Conservation (phyloP, 1,139 yeast species). For the Yamadazyma diddensiae region DNA sequence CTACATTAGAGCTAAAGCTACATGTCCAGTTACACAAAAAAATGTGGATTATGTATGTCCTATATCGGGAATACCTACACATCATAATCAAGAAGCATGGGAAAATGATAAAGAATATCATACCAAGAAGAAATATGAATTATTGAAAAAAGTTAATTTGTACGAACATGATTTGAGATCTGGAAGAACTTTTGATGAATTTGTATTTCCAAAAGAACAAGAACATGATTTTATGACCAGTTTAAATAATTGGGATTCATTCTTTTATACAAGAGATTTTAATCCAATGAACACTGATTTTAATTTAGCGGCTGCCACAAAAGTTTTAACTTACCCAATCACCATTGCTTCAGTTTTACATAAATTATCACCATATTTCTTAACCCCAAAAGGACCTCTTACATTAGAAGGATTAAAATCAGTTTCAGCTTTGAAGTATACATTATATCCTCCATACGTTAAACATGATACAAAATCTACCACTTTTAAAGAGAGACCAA, state of each 20-base stretch:
- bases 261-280: slow-evolving; percentile 87
- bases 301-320: slow-evolving; percentile 92
- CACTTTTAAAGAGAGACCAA: slow-evolving; percentile 79
- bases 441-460: slow-evolving; percentile 73
- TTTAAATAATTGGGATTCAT: slow-evolving; percentile 87
- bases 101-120: slow-evolving; percentile 75
- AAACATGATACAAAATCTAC: slow-evolving; percentile 39
- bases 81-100: slow-evolving; percentile 90
- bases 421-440: slow-evolving; percentile 84
- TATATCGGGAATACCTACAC: slow-evolving; percentile 92
- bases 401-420: slow-evolving; percentile 92
- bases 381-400: slow-evolving; percentile 82
- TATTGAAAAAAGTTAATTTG: slow-evolving; percentile 80
- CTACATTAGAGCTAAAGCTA: slow-evolving; percentile 78
- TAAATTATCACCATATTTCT: slow-evolving; percentile 78
- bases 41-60: slow-evolving; percentile 89
- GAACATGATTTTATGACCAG: slow-evolving; percentile 75
- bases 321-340: slow-evolving; percentile 88
- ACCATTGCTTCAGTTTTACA: slow-evolving; percentile 84
- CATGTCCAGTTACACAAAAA: slow-evolving; percentile 85
- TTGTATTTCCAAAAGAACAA: slow-evolving; percentile 84
- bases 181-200: slow-evolving; percentile 92
- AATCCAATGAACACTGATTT: slow-evolving; percentile 96
- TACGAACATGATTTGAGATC: slow-evolving; percentile 94
- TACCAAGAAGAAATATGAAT: slow-evolving; percentile 59